Conservation (phyloP, 2,329 filamentous ascomycete species). For the Tolypocladium pustulatum region DNA sequence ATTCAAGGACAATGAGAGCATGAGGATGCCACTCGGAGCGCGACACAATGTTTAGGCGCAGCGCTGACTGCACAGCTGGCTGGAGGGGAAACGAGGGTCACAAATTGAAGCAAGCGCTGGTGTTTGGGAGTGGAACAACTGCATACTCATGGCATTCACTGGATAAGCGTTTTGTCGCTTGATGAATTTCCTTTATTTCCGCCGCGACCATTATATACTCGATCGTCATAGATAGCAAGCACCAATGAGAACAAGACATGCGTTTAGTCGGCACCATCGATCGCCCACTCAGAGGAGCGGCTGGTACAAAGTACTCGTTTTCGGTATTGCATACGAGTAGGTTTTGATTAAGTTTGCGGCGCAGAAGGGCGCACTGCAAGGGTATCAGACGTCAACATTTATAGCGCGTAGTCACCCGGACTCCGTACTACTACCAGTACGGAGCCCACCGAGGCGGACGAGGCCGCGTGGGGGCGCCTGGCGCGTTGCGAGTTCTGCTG, state of each 20-base stretch:
- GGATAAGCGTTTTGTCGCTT: neutral
- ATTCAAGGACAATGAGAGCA: conserved; percentile 51
- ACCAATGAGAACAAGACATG: neutral
- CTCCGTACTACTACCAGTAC: neutral
- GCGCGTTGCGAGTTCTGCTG: neutral
- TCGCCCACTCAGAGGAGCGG: neutral
- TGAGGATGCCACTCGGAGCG: conserved; percentile 37
- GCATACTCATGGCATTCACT: neutral
- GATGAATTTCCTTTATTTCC: neutral
- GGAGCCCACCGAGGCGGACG: neutral
- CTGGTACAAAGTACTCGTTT: too few relatives aligned
- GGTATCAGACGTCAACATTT: neutral
- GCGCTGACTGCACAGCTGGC: neutral
- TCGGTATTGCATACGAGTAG: neutral
- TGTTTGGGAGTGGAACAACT: neutral
- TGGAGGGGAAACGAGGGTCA: neutral
- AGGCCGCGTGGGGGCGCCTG: neutral
- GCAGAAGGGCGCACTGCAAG: neutral
- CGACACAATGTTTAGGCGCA: conserved; percentile 26
- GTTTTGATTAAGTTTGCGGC: neutral
- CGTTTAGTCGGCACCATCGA: neutral
- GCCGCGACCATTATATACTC: neutral
- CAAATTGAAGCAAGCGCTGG: neutral
- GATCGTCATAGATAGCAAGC: too few relatives aligned
- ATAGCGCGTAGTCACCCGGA: neutral